Percentiles rank a stretch among this genome's conserved stretches.
phyloP scores from a whole-genome alignment of 208 protist genomes.

The Leishmania major region DNA sequence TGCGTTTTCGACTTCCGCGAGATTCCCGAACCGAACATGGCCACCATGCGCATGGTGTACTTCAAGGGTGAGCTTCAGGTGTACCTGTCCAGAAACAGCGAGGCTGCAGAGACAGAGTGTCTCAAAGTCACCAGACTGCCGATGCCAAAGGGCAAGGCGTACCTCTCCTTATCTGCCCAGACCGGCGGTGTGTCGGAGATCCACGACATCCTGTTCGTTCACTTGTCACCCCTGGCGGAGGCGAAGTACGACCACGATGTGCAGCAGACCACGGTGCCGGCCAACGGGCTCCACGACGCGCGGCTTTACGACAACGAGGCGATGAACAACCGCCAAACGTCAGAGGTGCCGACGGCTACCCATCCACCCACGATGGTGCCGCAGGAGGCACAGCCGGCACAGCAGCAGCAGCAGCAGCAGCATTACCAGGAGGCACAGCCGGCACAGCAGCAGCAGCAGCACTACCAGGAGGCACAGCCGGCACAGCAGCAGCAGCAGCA shows the following conservation, averaged over 20 bases:
- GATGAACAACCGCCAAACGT: slow-evolving; percentile 25
- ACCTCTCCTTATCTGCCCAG: slow-evolving; percentile 72
- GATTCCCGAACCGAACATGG: slow-evolving; percentile 22
- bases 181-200: slow-evolving; percentile 61
- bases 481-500: slow-evolving; percentile 6
- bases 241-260: slow-evolving; percentile 69
- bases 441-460: slow-evolving; percentile 11
- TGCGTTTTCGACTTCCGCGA: slow-evolving; percentile 70
- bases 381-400: slow-evolving; percentile 1
- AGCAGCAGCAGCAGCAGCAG: slow-evolving; percentile 15
- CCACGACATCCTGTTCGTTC: slow-evolving; percentile 83
- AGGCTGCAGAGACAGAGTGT: slow-evolving; percentile 54
- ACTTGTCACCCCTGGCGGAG: slow-evolving; percentile 52
- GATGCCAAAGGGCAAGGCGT: slow-evolving; percentile 33
- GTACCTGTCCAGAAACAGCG: slow-evolving; percentile 47
- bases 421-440: slow-evolving; percentile 5
- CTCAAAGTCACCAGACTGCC: slow-evolving; percentile 42
- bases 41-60: slow-evolving; percentile 65
- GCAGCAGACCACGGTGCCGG: slow-evolving; percentile 15
- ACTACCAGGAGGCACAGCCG: neutral
- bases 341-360: neutral
- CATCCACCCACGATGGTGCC: neutral
- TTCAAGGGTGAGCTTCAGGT: slow-evolving; percentile 42
- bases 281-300: neutral
- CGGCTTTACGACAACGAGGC: slow-evolving; percentile 36